phyloP scores from a whole-genome alignment of 148 eudicot species.

The Chenopodium suecicum region DNA sequence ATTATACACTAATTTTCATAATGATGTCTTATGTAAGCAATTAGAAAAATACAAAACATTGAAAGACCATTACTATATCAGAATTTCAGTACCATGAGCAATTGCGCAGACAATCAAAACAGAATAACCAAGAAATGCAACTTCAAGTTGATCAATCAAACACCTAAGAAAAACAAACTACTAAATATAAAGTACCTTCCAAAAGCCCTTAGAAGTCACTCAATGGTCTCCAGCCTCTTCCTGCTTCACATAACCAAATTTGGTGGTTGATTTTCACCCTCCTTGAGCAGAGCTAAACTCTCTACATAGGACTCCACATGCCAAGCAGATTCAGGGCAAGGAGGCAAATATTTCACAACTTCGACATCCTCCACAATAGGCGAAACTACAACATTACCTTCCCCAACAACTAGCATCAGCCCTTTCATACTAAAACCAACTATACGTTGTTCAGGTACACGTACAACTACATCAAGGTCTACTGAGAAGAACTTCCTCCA shows the following conservation, averaged over 20 bases:
- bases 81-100: too few species aligned
- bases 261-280: not conserved
- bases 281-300: constrained; percentile 15
- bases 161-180: too few species aligned
- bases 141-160: not conserved
- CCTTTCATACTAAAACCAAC: constrained; percentile 18
- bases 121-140: not conserved
- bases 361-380: not conserved
- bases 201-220: not conserved
- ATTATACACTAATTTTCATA: too few species aligned
- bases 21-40: not conserved
- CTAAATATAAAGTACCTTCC: not conserved
- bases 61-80: not conserved
- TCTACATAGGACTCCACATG: constrained; percentile 10
- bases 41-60: not conserved
- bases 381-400: not conserved
- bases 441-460: not conserved
- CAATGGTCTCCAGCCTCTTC: not conserved
- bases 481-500: constrained; percentile 6
- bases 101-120: too few species aligned
- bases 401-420: not conserved
- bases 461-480: not conserved
- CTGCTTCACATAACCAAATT: not conserved
- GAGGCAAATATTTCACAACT: not conserved
- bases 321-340: not conserved